Conservation (phyloP, 257 asterid species). For the Craterostigma plantagineum region DNA sequence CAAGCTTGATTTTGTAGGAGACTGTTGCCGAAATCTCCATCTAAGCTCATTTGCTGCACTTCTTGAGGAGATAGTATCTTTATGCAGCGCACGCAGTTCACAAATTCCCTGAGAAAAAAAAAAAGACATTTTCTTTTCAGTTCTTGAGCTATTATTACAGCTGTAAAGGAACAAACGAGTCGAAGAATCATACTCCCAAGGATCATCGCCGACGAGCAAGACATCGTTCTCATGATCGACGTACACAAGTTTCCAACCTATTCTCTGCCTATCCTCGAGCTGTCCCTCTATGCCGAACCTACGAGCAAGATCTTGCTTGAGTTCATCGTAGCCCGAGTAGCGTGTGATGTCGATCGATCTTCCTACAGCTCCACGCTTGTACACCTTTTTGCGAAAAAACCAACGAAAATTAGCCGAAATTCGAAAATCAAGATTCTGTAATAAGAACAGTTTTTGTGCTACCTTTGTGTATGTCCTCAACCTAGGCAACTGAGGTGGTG, state of each 20-base stretch:
- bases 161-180: background rate
- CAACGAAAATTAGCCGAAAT: too few relatives aligned
- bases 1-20: constrained; percentile 1
- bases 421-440: too few relatives aligned
- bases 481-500: constrained; percentile 25
- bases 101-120: constrained; percentile 3
- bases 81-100: constrained; percentile 4
- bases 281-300: constrained; percentile 8
- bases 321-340: constrained; percentile 4
- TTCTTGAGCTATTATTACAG: too few relatives aligned
- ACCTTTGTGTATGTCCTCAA: constrained; percentile 8
- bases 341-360: constrained; percentile 4
- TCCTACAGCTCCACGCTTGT: constrained; percentile 8
- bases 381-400: background rate
- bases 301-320: constrained; percentile 7
- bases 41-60: constrained; percentile 5
- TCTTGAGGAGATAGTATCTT: constrained; percentile 5
- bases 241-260: constrained; percentile 5
- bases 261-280: constrained; percentile 5
- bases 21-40: constrained; percentile 2
- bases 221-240: constrained; percentile 8
- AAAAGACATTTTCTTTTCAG: too few relatives aligned
- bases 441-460: too few relatives aligned
- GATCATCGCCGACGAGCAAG: constrained; percentile 5
- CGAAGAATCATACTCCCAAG: constrained; percentile 5